phyloP scores from a whole-genome alignment of 2,329 filamentous ascomycete species.

The Pseudogymnoascus sp. region DNA sequence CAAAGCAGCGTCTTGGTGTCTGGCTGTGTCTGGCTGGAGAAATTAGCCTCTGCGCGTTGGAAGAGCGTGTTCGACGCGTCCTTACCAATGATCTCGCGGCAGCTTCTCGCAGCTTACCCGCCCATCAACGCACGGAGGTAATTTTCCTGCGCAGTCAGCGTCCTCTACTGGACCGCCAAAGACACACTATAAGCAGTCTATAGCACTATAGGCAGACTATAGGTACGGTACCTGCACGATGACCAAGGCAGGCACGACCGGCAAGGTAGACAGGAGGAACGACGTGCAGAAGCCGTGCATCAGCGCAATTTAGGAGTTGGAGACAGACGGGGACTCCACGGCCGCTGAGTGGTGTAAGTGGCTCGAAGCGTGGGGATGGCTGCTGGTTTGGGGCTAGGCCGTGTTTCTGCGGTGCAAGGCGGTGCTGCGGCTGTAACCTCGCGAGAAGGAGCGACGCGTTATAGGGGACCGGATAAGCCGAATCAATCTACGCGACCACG shows the following conservation, averaged over 20 bases:
- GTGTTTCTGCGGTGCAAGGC: neutral
- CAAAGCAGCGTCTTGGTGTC: neutral
- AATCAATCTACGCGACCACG: neutral
- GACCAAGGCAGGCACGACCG: neutral
- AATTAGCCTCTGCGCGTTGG: neutral
- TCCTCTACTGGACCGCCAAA: neutral
- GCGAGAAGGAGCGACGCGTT: neutral
- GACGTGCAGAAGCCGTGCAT: constrained; percentile 1
- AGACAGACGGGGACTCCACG: neutral
- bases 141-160: neutral
- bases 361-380: neutral
- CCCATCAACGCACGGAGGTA: neutral
- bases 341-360: neutral
- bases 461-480: neutral
- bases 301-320: neutral
- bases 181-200: neutral
- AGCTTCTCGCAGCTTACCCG: neutral
- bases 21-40: neutral
- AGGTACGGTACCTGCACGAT: neutral
- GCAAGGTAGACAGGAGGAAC: neutral
- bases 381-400: neutral
- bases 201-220: neutral
- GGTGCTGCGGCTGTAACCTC: neutral
- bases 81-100: neutral
- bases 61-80: neutral